These are phyloP conservation scores for Populus tremula DNA, from an alignment of 345 rosid genomes.

Conservation along the genomic window DNA sequence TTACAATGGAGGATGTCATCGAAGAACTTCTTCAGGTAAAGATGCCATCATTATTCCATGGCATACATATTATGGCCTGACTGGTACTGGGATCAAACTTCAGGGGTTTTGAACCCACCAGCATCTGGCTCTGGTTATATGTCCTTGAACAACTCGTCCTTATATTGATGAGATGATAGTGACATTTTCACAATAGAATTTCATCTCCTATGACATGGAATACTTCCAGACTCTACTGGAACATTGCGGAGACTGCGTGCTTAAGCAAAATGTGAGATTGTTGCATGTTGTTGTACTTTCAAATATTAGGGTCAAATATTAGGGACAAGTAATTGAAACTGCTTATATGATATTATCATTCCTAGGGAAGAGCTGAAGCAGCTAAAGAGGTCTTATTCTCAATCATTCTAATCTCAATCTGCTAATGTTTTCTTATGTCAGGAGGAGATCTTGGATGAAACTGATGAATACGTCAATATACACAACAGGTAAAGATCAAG, in stretches of 20 bases:
- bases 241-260: background rate
- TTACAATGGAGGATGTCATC: constrained; percentile 93
- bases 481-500: constrained; percentile 55
- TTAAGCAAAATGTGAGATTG: background rate
- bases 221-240: background rate
- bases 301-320: background rate
- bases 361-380: background rate
- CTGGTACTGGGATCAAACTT: background rate
- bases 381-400: background rate
- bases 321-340: background rate
- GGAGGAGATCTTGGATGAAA: constrained; percentile 98
- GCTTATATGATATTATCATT: background rate
- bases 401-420: background rate
- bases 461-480: constrained; percentile 89
- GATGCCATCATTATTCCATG: background rate
- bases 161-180: background rate
- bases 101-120: background rate
- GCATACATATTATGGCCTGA: background rate
- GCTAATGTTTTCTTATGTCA: constrained; percentile 34
- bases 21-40: constrained; percentile 97
- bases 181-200: background rate
- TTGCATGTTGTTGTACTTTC: background rate
- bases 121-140: background rate
- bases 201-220: background rate
- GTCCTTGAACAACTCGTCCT: background rate